A percentile compares a stretch with the other conserved stretches of the same genome.
These are phyloP conservation scores for Solanum pimpinellifolium DNA, from an alignment of 257 asterid genomes.

Conservation along the genomic window DNA sequence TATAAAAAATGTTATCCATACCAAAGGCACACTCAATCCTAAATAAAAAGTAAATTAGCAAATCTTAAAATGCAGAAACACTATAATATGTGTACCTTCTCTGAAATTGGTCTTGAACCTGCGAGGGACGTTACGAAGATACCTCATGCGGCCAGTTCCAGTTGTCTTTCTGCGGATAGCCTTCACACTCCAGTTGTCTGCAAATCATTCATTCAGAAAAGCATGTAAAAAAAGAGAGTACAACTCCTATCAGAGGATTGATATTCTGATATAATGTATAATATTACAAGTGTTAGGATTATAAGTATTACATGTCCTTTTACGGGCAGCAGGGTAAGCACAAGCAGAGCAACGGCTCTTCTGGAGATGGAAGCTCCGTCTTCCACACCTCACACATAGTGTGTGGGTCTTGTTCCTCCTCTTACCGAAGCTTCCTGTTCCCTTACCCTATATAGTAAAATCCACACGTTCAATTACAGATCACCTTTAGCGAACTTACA, in stretches of 20 bases:
- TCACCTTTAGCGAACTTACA: neutral
- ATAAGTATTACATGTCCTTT: conserved; percentile 32
- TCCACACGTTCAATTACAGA: neutral
- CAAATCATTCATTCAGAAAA: neutral
- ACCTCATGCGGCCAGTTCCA: conserved; percentile 84
- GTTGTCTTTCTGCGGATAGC: conserved; percentile 84
- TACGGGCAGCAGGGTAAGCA: conserved; percentile 62
- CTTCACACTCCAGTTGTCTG: conserved; percentile 70
- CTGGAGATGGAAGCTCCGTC: conserved; percentile 58
- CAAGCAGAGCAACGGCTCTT: conserved; percentile 63
- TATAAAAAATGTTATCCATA: neutral
- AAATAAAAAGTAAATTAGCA: neutral
- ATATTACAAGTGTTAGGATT: neutral
- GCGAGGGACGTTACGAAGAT: conserved; percentile 59
- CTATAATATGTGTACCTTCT: conserved; percentile 36
- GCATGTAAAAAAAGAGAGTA: neutral
- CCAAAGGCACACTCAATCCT: neutral
- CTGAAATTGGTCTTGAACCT: conserved; percentile 76
- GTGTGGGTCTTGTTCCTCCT: conserved; percentile 68
- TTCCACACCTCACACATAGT: conserved; percentile 53
- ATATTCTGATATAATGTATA: neutral
- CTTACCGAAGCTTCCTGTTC: conserved; percentile 61
- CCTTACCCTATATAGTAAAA: conserved; percentile 37
- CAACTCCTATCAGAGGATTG: neutral
- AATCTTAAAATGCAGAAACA: neutral